phyloP scores from a whole-genome alignment of 1,139 yeast species.

The Suhomyces choctaworum region DNA sequence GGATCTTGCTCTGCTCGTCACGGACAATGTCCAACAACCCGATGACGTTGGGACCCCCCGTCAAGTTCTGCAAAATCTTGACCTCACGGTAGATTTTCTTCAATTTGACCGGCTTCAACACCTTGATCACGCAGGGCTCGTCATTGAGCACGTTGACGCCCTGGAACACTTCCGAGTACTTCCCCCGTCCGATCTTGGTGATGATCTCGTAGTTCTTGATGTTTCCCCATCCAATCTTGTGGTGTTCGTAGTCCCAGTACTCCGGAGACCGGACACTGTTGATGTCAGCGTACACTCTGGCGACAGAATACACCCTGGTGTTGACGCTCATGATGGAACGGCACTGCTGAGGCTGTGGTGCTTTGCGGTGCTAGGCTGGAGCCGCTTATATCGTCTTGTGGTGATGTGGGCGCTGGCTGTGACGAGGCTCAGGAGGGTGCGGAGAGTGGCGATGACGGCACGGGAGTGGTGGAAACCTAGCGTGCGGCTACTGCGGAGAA shows the following conservation, averaged over 20 bases:
- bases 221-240: conserved; percentile 69
- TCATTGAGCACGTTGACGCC: conserved; percentile 52
- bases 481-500: not conserved
- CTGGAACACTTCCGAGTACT: conserved; percentile 93
- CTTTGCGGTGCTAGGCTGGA: no score
- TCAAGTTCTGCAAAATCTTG: conserved; percentile 69
- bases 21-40: conserved; percentile 73
- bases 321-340: conserved; percentile 28
- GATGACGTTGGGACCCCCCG: conserved; percentile 74
- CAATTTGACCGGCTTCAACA: conserved; percentile 75
- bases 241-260: conserved; percentile 92
- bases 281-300: conserved; percentile 88
- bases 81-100: conserved; percentile 79
- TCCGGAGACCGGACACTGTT: conserved; percentile 75
- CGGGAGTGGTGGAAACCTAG: not conserved
- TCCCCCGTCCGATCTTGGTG: conserved; percentile 93
- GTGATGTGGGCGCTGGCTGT: no score
- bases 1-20: conserved; percentile 70
- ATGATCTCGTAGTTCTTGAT: conserved; percentile 85
- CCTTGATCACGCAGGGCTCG: conserved; percentile 67
- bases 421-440: no score
- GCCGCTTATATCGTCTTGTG: no score
- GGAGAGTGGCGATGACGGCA: not conserved
- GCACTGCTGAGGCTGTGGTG: no score
- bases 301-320: conserved; percentile 58